Base-by-base conservation (phyloP, 2,329 filamentous ascomycete species). In the Hymenoscyphus infarciens region DNA sequence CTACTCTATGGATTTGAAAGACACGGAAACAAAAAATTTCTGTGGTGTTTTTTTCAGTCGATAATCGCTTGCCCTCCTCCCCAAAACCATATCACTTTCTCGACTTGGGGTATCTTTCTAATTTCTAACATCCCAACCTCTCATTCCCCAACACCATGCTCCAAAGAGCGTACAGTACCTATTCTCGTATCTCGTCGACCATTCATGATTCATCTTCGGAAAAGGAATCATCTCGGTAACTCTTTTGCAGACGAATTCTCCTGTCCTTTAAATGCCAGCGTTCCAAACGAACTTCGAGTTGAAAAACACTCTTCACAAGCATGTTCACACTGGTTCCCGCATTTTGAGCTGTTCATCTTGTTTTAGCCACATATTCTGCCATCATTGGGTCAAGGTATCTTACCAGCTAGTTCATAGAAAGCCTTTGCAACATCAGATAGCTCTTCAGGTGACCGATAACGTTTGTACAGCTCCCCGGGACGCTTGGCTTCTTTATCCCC, bases 401-500 rank as follows among this genome's bases (percentile, higher is more conserved):
- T 73, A 60, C 80, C 80, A 45, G 77, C 77, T 63, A 75, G 74
- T 13, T 72, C 71, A 63, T 80, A 81, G 55, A 83, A 78, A 0
- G 68, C 66, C 53, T 72, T 79, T 0, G 78, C 79, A 2, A 69
- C 66, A 7, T 75, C 74, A 0, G 78, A 75, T 33, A 83, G 72
- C 8, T 83, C 79, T 4, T 76, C 74, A n/a, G 75, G 70, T 5
- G 62, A 74, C 16, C 76, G 75, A 66, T 76, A 79, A 4, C 72
- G 64, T 39, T 69, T 70, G 63, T 79, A 75, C 11, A 72, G 64
- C 1, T 74, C 72, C 1, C 77, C 77, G 7, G 74, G 66, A 33
- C 75, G 69, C 29, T 65, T 68, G 2, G 73, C 39, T 10, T 64
- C 59, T 1, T 60, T 49, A 19, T 64, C 64, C 27, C 57, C 57